These are phyloP conservation scores for Penicillium egyptiacum DNA, from an alignment of 495 filamentous ascomycete genomes.

Conservation along the genomic window DNA sequence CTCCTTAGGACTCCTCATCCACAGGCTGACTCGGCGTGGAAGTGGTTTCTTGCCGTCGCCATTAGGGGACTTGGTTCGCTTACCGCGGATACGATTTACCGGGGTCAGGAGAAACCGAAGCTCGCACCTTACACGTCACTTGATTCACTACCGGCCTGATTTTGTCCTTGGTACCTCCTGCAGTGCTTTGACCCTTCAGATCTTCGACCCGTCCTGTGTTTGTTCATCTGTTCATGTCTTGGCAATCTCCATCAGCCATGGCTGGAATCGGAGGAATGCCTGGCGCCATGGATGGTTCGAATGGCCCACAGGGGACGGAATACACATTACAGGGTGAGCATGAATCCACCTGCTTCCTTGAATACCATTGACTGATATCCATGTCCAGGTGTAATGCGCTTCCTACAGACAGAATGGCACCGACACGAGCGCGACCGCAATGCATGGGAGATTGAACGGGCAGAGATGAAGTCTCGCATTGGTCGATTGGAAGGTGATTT, in stretches of 20 bases:
- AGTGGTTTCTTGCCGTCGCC: slow-evolving; percentile 23
- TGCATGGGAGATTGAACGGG: slow-evolving; percentile 97
- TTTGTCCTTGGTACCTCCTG: slow-evolving; percentile 1
- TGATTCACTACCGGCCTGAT: background rate
- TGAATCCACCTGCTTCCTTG: background rate
- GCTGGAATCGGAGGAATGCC: slow-evolving; percentile 61
- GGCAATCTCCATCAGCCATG: slow-evolving; percentile 65
- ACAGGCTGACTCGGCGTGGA: slow-evolving; percentile 22
- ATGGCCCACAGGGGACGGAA: slow-evolving; percentile 81
- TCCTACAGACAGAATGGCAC: slow-evolving; percentile 99
- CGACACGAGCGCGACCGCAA: slow-evolving; percentile 97
- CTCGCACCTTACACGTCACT: slow-evolving; percentile 11
- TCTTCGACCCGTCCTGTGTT: slow-evolving; percentile 4
- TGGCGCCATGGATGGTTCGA: slow-evolving; percentile 53
- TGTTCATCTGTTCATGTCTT: slow-evolving; percentile 55
- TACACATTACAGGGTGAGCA: slow-evolving; percentile 90
- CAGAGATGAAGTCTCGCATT: slow-evolving; percentile 98
- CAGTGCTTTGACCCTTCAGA: background rate
- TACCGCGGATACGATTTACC: slow-evolving; percentile 22
- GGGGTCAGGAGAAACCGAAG: slow-evolving; percentile 31
- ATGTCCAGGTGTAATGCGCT: slow-evolving; percentile 90
- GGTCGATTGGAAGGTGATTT: slow-evolving; percentile 90
- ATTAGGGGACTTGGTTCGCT: slow-evolving; percentile 22
- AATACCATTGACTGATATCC: slow-evolving; percentile 12
- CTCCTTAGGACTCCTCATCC: background rate